Evolutionary conservation across 202 grass and related monocot genomes (phyloP).

Genomic region (Thinopyrum obtusiflorum): DNA sequence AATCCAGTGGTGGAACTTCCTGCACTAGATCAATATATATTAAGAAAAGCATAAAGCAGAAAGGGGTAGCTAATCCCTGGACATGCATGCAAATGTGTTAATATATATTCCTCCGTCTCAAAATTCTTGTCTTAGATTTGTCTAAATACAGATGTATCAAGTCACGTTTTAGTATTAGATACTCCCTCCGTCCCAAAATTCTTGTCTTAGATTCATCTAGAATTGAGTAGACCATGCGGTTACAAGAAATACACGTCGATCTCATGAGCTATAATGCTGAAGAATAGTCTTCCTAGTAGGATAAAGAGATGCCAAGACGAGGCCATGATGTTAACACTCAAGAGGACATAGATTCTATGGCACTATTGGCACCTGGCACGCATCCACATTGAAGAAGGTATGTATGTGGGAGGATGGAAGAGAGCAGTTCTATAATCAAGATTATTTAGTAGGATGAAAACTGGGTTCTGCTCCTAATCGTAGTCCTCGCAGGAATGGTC

Average conservation of each 20-base stretch:
- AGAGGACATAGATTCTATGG: neutral
- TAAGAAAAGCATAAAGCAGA: slow-evolving; percentile 11
- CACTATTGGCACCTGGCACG: neutral
- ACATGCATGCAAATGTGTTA: neutral
- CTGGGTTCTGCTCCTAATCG: neutral
- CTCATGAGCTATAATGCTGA: neutral
- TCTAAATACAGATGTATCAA: no score
- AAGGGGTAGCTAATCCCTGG: neutral
- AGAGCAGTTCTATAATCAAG: neutral
- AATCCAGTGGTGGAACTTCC: slow-evolving; percentile 82
- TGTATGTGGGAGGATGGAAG: neutral
- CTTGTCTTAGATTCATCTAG: no score
- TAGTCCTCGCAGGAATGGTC: no score
- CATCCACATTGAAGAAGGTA: neutral
- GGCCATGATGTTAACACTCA: neutral
- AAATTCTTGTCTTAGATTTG: no score
- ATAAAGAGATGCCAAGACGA: neutral
- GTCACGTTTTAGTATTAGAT: no score
- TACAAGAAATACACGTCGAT: neutral
- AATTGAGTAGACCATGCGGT: neutral
- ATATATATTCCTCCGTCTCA: neutral
- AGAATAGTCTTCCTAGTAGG: neutral
- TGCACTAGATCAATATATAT: slow-evolving; percentile 31
- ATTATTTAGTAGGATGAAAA: neutral
- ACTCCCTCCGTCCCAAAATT: no score